A percentile compares a stretch with the other conserved stretches of the same genome.
Conservation (phyloP, 192 early-diverging fungal genomes). For the Coemansia sp. region DNA sequence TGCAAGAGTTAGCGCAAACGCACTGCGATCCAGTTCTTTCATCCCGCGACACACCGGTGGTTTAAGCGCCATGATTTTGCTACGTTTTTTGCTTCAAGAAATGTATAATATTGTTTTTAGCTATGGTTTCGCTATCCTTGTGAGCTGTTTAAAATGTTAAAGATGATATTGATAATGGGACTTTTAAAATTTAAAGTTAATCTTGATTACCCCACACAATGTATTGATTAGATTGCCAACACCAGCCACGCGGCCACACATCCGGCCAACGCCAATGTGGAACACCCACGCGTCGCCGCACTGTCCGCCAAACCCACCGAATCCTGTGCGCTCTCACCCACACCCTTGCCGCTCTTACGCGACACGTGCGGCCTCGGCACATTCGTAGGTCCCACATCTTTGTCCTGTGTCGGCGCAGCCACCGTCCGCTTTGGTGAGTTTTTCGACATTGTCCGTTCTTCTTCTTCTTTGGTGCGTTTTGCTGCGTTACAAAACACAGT, state of each 20-base stretch:
- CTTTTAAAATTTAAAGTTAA: not conserved
- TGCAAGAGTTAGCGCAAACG: conserved; percentile 62
- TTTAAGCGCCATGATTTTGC: conserved; percentile 24
- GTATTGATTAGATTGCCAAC: not conserved
- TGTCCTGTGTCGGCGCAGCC: not conserved
- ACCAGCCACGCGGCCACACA: conserved; percentile 4
- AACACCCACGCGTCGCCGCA: not conserved
- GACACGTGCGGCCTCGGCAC: not conserved
- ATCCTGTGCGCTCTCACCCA: not conserved
- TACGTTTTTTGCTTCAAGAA: not conserved
- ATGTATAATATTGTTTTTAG: not conserved
- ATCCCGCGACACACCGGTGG: conserved; percentile 71
- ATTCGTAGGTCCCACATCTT: not conserved
- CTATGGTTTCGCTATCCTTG: not conserved
- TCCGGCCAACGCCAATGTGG: not conserved
- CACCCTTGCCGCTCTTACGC: not conserved
- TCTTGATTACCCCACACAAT: too few relatives aligned
- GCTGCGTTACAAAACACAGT: conserved; percentile 48
- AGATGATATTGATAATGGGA: not conserved
- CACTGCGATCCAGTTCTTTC: conserved; percentile 62
- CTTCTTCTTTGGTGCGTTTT: conserved; percentile 22
- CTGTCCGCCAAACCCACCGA: conserved; percentile 1
- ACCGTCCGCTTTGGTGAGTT: not conserved
- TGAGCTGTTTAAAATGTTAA: not conserved
- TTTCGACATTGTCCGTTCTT: conserved; percentile 14